A percentile compares a stretch with the other conserved stretches of the same genome.
These are phyloP conservation scores for Miscanthus lutarioriparius DNA, from an alignment of 176 grass and related monocot genomes.

Conservation along the genomic window DNA sequence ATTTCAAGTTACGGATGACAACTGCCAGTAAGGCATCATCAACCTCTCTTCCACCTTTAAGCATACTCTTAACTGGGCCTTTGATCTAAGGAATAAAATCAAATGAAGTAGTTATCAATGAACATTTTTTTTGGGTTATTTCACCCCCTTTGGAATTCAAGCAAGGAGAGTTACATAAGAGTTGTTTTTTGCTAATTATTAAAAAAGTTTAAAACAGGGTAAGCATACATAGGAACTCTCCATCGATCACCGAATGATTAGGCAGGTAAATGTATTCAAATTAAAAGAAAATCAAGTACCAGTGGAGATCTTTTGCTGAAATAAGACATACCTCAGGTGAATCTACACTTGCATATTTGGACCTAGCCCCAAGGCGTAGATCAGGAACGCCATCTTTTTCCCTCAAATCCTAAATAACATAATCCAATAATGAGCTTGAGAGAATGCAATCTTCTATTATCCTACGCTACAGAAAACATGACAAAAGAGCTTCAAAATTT, in stretches of 20 bases:
- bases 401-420: conserved; percentile 74
- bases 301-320: not conserved
- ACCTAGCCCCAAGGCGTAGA: conserved; percentile 79
- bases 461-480: not conserved
- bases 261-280: not conserved
- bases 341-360: conserved; percentile 80
- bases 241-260: not conserved
- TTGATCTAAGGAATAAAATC: conserved; percentile 55
- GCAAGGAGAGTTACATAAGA: conserved; percentile 8
- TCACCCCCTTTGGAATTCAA: not conserved
- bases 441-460: not conserved
- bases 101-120: conserved; percentile 25
- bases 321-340: conserved; percentile 69
- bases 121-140: not conserved
- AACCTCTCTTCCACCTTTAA: conserved; percentile 72
- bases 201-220: not conserved
- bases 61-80: conserved; percentile 67
- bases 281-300: conserved; percentile 8
- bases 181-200: not conserved
- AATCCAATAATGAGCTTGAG: conserved; percentile 27
- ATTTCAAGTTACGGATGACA: conserved; percentile 93
- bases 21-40: conserved; percentile 79
- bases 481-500: not conserved
- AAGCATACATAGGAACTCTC: not conserved
- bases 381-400: conserved; percentile 88